These are phyloP conservation scores for Arxiozyma bovina DNA, from an alignment of 1,139 yeast genomes.

Conservation along the genomic window DNA sequence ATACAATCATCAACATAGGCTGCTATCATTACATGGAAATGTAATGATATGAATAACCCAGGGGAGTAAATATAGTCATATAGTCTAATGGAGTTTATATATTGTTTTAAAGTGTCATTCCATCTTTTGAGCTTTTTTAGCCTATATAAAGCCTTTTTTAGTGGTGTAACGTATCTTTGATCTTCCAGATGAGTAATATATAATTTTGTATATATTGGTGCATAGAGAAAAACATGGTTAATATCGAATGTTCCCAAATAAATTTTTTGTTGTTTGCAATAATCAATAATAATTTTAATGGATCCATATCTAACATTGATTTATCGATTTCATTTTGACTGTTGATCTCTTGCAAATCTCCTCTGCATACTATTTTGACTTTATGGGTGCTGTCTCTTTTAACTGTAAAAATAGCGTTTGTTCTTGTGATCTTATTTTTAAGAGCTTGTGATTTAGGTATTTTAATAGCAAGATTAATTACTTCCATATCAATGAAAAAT, in stretches of 20 bases:
- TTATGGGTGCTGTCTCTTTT: conserved; percentile 6
- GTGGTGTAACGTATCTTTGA: neutral
- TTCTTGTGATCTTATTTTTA: neutral
- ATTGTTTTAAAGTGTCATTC: conserved; percentile 3
- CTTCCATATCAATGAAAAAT: neutral
- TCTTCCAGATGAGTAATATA: conserved; percentile 3
- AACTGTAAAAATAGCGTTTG: conserved; percentile 1
- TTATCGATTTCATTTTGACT: conserved; percentile 5
- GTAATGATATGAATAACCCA: neutral
- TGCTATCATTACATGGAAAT: neutral
- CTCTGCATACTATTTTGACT: conserved; percentile 6
- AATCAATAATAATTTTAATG: conserved; percentile 6
- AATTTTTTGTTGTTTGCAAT: conserved; percentile 2
- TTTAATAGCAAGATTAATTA: neutral
- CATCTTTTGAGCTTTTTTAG: conserved; percentile 7
- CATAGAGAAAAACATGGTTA: conserved; percentile 9
- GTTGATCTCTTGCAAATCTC: conserved; percentile 3
- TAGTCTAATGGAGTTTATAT: neutral
- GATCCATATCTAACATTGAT: conserved; percentile 5
- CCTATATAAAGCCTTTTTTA: conserved; percentile 7
- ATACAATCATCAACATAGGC: conserved; percentile 5
- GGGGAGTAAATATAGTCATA: neutral
- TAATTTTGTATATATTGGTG: conserved; percentile 4
- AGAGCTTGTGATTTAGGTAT: neutral
- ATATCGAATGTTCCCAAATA: conserved; percentile 5